Percentiles rank a stretch among this genome's conserved stretches.
Conservation (phyloP, 768 basidiomycete genomes). For the Filobasidium floriforme region DNA sequence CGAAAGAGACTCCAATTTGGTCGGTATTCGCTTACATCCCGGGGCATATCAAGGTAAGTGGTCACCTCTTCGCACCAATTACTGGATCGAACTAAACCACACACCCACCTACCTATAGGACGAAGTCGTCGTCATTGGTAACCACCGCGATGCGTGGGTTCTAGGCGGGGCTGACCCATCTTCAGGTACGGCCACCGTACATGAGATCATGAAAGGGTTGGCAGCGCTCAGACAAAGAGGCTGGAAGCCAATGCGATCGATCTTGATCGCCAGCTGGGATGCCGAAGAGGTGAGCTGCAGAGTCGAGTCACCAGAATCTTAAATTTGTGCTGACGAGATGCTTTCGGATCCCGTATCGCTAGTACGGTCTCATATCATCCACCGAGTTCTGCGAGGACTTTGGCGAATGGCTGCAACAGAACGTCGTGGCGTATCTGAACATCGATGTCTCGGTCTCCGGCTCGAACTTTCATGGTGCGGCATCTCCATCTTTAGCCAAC, state of each 20-base stretch:
- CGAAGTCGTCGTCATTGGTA: slow-evolving; percentile 78
- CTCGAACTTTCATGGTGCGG: slow-evolving; percentile 54
- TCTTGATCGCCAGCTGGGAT: slow-evolving; percentile 68
- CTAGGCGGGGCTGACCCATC: slow-evolving; percentile 50
- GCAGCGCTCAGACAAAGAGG: slow-evolving; percentile 61
- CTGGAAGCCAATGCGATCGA: slow-evolving; percentile 76
- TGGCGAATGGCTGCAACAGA: slow-evolving; percentile 63
- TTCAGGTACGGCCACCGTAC: slow-evolving; percentile 69
- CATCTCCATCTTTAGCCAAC: slow-evolving; percentile 75
- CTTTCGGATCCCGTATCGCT: neutral
- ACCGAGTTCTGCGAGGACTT: slow-evolving; percentile 96
- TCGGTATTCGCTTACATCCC: slow-evolving; percentile 78
- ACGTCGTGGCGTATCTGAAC: slow-evolving; percentile 82
- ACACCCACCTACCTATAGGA: slow-evolving; percentile 46
- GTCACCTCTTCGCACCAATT: neutral
- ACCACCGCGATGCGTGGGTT: slow-evolving; percentile 78
- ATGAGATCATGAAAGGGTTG: slow-evolving; percentile 69
- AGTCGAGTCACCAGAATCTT: slow-evolving; percentile 48
- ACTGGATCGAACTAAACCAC: neutral
- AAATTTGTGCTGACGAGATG: slow-evolving; percentile 47
- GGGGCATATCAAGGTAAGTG: slow-evolving; percentile 56
- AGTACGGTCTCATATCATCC: slow-evolving; percentile 54
- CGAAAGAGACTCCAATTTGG: slow-evolving; percentile 79
- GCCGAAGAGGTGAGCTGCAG: slow-evolving; percentile 50
- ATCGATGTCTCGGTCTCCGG: slow-evolving; percentile 62